phyloP scores from a whole-genome alignment of 768 basidiomycete genomes.

The Russula griseocarnosa region DNA sequence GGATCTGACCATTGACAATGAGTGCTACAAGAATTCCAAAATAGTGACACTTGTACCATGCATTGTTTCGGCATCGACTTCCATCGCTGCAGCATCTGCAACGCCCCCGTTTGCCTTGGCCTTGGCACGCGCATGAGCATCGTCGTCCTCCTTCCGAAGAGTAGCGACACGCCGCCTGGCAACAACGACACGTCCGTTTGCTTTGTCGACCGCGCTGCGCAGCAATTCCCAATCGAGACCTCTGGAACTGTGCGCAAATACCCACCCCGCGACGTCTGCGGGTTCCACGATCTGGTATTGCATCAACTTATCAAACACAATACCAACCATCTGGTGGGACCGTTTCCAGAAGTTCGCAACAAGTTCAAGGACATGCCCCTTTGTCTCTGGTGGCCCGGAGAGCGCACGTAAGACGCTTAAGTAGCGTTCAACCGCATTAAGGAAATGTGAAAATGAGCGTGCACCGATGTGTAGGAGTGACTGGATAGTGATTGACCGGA shows the following conservation, averaged over 20 bases:
- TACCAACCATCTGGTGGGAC: constrained; percentile 81
- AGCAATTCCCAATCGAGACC: constrained; percentile 84
- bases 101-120: constrained; percentile 45
- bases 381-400: constrained; percentile 49
- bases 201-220: constrained; percentile 80
- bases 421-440: constrained; percentile 96
- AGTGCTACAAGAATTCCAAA: not conserved
- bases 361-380: constrained; percentile 65
- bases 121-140: constrained; percentile 70
- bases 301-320: constrained; percentile 97
- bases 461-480: constrained; percentile 88
- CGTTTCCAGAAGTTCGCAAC: constrained; percentile 78
- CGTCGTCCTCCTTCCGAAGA: constrained; percentile 86
- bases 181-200: constrained; percentile 80
- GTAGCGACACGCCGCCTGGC: constrained; percentile 69
- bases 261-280: constrained; percentile 83
- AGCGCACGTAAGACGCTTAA: constrained; percentile 68
- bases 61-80: constrained; percentile 73
- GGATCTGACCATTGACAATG: constrained; percentile 12
- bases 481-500: constrained; percentile 79
- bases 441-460: constrained; percentile 94
- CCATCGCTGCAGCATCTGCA: constrained; percentile 48
- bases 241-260: constrained; percentile 58
- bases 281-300: constrained; percentile 98
- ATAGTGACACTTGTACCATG: constrained; percentile 41